Conservation (phyloP, 2,329 filamentous ascomycete species). For the Neurospora sp. region DNA sequence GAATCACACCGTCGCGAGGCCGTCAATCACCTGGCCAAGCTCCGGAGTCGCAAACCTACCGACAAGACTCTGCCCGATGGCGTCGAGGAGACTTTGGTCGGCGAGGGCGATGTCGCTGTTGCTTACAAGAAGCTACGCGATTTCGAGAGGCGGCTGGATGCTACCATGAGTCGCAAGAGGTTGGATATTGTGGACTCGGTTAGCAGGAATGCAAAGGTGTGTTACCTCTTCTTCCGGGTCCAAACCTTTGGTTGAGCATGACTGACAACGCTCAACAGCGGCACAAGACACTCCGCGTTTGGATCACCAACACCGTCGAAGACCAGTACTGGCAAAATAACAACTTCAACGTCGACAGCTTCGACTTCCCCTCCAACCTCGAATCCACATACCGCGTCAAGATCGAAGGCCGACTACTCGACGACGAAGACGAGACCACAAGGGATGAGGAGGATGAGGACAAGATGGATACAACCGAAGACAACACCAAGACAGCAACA, state of each 20-base stretch:
- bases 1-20: slow-evolving; percentile 31
- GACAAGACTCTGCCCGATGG: slow-evolving; percentile 93
- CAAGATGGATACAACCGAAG: slow-evolving; percentile 44
- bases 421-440: slow-evolving; percentile 51
- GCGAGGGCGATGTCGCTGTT: slow-evolving; percentile 71
- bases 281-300: slow-evolving; percentile 78
- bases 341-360: slow-evolving; percentile 59
- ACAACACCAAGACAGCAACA: slow-evolving; percentile 25
- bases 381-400: slow-evolving; percentile 82
- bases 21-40: slow-evolving; percentile 60
- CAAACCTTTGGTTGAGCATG: background rate
- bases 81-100: slow-evolving; percentile 56
- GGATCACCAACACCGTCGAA: slow-evolving; percentile 90
- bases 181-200: slow-evolving; percentile 80
- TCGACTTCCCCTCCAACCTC: slow-evolving; percentile 69
- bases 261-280: slow-evolving; percentile 35
- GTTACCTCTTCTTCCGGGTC: slow-evolving; percentile 1
- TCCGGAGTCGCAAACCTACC: slow-evolving; percentile 79
- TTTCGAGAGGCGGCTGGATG: slow-evolving; percentile 79
- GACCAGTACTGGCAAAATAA: slow-evolving; percentile 86
- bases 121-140: slow-evolving; percentile 79
- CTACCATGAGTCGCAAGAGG: slow-evolving; percentile 87
- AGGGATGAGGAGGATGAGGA: slow-evolving; percentile 39
- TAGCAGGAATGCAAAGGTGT: slow-evolving; percentile 60
- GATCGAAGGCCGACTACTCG: slow-evolving; percentile 78